Conservation (phyloP, 2,329 filamentous ascomycete species). For the Colletotrichum costaricense region DNA sequence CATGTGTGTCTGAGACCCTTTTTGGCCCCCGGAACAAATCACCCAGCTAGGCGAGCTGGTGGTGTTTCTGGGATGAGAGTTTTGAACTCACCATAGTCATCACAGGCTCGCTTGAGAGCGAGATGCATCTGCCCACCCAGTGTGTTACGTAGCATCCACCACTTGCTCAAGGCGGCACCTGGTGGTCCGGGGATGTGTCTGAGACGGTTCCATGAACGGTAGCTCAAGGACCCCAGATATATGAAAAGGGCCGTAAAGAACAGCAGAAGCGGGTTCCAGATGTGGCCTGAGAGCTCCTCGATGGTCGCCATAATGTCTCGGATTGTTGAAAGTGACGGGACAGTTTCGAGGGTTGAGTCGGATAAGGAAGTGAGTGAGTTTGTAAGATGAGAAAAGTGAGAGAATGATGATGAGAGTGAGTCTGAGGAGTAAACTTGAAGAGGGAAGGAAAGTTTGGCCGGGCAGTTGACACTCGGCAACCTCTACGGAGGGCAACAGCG, state of each 20-base stretch:
- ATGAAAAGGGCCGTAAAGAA: slow-evolving; percentile 23
- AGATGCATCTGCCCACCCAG: slow-evolving; percentile 38
- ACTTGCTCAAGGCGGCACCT: slow-evolving; percentile 46
- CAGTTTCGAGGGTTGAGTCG: neutral
- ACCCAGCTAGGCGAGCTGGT: neutral
- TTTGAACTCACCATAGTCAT: slow-evolving; percentile 34
- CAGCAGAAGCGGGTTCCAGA: slow-evolving; percentile 11
- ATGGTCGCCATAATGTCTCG: slow-evolving; percentile 21
- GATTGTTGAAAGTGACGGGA: neutral
- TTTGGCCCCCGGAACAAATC: neutral
- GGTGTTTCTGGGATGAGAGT: neutral
- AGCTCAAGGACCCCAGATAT: slow-evolving; percentile 28
- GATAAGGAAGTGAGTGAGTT: neutral
- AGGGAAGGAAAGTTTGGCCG: neutral
- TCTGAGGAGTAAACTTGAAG: neutral
- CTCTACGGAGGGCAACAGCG: neutral
- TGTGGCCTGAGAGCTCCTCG: slow-evolving; percentile 3
- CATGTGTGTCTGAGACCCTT: slow-evolving; percentile 36
- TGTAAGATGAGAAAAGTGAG: neutral
- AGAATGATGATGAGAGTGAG: neutral
- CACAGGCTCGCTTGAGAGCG: slow-evolving; percentile 36
- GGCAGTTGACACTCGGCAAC: neutral
- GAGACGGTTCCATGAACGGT: slow-evolving; percentile 45
- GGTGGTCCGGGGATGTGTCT: slow-evolving; percentile 49
- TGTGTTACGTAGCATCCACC: slow-evolving; percentile 45